Evolutionary conservation across 2,329 filamentous ascomycete species (phyloP), one percentile per base, ranked within the genome.

Genomic region (Ophiosphaerella korrae): DNA sequence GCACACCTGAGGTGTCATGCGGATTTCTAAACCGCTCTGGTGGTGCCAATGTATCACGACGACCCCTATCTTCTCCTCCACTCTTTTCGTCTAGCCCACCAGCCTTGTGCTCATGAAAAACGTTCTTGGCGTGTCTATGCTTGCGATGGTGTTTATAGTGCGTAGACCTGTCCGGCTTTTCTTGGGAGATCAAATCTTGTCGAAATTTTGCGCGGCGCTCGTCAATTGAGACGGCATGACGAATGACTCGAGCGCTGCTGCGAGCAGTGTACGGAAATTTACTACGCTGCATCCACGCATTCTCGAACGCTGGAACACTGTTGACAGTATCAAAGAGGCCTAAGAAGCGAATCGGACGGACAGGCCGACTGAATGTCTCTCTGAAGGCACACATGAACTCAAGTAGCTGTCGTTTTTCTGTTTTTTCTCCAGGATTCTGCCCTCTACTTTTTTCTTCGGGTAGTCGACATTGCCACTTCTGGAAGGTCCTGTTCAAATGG

Each of bases 301-400:
- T 83, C 71, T 94, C 90, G 52, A 94, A 94, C 3, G 83, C 80
- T 1, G 89, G 88, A 0, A 92, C 88, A 12, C 86, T 89, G 63
- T 92, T 92, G 55, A 93, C 89, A 0, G 88, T 92, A 61, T 93
- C 89, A 56, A 93, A 94, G 0, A 94, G 79, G 0, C 90, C 90
- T 1, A 94, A 77, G 60, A 93, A 92, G 2, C 82, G 81, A 53
- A 93, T 90, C 0, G 88, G 81, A 9, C 85, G 82, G 1, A 92
- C 87, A 0, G 89, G 89, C 0, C 90, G 79, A 36, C 86, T 88
- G 66, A 94, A 94, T 0, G 89, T 93, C 71, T 92, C 88, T 16
- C 89, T 83, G 66, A 94, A 94, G 0, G 84, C 86, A 59, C 87
- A 88, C 84, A 93, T 88, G 64, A 89, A 92, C 7, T 81, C 74